Evolutionary conservation across 2,329 filamentous ascomycete species (phyloP).

Genomic region (Claviceps humidiphila): DNA sequence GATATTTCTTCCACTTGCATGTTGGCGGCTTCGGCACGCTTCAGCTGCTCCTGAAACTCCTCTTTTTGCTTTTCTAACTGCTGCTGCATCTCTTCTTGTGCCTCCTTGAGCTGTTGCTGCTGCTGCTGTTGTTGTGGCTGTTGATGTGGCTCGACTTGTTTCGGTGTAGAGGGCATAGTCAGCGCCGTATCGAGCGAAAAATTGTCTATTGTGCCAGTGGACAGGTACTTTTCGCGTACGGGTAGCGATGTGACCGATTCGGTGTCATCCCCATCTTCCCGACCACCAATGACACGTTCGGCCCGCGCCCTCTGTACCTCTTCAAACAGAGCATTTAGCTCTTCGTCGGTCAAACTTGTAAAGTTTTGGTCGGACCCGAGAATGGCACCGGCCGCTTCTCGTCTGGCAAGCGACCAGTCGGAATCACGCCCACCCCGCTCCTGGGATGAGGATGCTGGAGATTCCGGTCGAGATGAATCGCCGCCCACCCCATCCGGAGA

Average conservation of each 20-base stretch:
- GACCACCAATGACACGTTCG: conserved; percentile 50
- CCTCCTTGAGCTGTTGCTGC: conserved; percentile 41
- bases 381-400: conserved; percentile 85
- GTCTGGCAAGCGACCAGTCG: conserved; percentile 86
- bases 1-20: conserved; percentile 74
- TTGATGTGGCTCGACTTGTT: conserved; percentile 45
- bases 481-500: conserved; percentile 47
- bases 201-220: conserved; percentile 86
- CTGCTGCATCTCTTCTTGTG: conserved; percentile 69
- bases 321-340: conserved; percentile 85
- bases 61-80: conserved; percentile 77
- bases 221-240: conserved; percentile 90
- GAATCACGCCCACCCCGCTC: conserved; percentile 58
- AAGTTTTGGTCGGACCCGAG: conserved; percentile 88
- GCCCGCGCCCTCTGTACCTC: conserved; percentile 83
- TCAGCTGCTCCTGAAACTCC: conserved; percentile 66
- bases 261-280: conserved; percentile 76
- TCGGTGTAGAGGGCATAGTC: conserved; percentile 88
- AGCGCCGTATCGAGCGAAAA: conserved; percentile 89
- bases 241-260: conserved; percentile 80
- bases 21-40: conserved; percentile 58
- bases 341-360: conserved; percentile 78
- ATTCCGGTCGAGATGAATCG: conserved; percentile 65
- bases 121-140: not conserved
- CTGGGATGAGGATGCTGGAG: conserved; percentile 59